Evolutionary conservation across 345 rosid species (phyloP).

Genomic region (Aquilaria malaccensis): DNA sequence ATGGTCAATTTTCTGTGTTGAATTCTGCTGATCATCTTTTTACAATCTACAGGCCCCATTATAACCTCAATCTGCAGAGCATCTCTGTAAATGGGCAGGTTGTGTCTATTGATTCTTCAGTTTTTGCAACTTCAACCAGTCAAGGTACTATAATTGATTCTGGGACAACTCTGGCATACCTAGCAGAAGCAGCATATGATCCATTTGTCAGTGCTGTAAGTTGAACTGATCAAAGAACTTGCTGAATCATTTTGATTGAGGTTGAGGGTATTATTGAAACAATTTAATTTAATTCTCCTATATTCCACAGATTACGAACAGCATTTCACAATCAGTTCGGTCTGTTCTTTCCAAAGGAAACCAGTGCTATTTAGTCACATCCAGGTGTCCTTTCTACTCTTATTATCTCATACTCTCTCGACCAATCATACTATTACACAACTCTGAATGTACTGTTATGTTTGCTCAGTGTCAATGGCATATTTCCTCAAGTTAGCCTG

Average conservation of each 20-base stretch:
- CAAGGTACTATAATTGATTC: slow-evolving; percentile 92
- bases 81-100: slow-evolving; percentile 68
- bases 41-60: slow-evolving; percentile 73
- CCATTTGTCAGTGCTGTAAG: slow-evolving; percentile 76
- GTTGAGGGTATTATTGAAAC: not conserved
- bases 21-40: slow-evolving; percentile 18
- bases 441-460: slow-evolving; percentile 11
- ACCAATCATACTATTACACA: not conserved
- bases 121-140: slow-evolving; percentile 59
- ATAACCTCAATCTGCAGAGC: slow-evolving; percentile 85
- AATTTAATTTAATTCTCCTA: slow-evolving; percentile 6
- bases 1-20: not conserved
- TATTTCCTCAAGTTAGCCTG: slow-evolving; percentile 87
- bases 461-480: slow-evolving; percentile 41
- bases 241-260: not conserved
- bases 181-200: slow-evolving; percentile 66
- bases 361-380: slow-evolving; percentile 51
- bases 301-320: slow-evolving; percentile 51
- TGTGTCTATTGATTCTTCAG: slow-evolving; percentile 60
- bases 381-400: slow-evolving; percentile 45
- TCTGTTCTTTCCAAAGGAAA: slow-evolving; percentile 52
- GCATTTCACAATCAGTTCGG: slow-evolving; percentile 51
- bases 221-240: slow-evolving; percentile 7
- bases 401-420: slow-evolving; percentile 4
- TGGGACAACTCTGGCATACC: slow-evolving; percentile 96